phyloP scores from a whole-genome alignment of 2,329 filamentous ascomycete species.

The Onygena corvina region DNA sequence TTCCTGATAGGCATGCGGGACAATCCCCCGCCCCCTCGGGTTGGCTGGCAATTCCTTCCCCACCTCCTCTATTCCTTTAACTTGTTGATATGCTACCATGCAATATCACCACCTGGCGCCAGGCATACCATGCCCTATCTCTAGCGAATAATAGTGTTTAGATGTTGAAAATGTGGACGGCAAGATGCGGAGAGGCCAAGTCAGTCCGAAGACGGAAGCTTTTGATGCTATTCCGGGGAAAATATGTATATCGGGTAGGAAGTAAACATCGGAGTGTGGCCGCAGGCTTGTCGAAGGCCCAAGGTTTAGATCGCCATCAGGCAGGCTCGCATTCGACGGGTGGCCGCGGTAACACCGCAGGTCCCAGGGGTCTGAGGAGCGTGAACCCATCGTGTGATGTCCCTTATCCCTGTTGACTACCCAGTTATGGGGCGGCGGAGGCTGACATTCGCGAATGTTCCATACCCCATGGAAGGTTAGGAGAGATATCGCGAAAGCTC shows the following conservation, averaged over 20 bases:
- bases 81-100: constrained; percentile 4
- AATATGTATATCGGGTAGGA: constrained; percentile 1
- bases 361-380: constrained; percentile 2
- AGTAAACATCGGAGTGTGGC: not conserved
- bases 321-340: not conserved
- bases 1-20: not conserved
- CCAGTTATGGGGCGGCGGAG: not conserved
- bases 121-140: not conserved
- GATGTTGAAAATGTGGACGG: not conserved
- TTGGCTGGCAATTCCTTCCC: not conserved
- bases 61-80: not conserved
- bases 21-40: constrained; percentile 4
- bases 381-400: constrained; percentile 5
- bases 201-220: not conserved
- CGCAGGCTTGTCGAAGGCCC: not conserved
- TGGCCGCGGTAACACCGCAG: constrained; percentile 5
- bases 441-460: constrained; percentile 1
- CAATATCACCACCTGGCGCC: not conserved
- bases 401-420: constrained; percentile 1
- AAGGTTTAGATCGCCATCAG: constrained; percentile 2
- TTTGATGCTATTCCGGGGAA: not conserved
- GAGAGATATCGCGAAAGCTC: not conserved
- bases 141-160: not conserved
- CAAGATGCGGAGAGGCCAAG: constrained; percentile 3
- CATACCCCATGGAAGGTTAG: not conserved